phyloP scores from a whole-genome alignment of 257 asterid genomes.

The Gentiana dahurica region DNA sequence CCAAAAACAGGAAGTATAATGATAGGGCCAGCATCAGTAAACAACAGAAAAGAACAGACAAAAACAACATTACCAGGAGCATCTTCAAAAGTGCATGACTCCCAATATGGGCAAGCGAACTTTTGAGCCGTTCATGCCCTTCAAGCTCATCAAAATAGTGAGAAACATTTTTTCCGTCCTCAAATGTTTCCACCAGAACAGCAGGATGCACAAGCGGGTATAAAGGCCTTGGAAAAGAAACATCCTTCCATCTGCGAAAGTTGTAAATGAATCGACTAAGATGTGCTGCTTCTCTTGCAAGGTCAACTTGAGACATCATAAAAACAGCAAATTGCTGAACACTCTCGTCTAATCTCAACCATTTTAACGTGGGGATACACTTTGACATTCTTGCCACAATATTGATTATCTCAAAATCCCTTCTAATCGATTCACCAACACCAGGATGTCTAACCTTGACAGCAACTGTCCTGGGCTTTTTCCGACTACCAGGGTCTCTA shows the following conservation, averaged over 20 bases:
- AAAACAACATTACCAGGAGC: slow-evolving; percentile 15
- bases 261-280: slow-evolving; percentile 79
- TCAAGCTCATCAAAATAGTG: slow-evolving; percentile 50
- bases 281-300: slow-evolving; percentile 85
- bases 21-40: not conserved
- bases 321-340: slow-evolving; percentile 77
- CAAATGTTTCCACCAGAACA: slow-evolving; percentile 85
- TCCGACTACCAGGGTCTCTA: slow-evolving; percentile 43
- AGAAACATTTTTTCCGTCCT: slow-evolving; percentile 76
- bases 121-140: slow-evolving; percentile 63
- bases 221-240: slow-evolving; percentile 84
- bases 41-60: not conserved
- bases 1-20: no score
- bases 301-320: slow-evolving; percentile 93
- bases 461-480: slow-evolving; percentile 60
- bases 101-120: slow-evolving; percentile 79
- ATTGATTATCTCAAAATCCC: slow-evolving; percentile 77
- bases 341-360: slow-evolving; percentile 89
- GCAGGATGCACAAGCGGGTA: slow-evolving; percentile 90
- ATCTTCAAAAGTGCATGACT: slow-evolving; percentile 75
- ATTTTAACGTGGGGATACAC: slow-evolving; percentile 50
- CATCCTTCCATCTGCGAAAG: slow-evolving; percentile 77
- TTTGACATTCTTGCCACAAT: slow-evolving; percentile 55
- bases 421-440: slow-evolving; percentile 78
- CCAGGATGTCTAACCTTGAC: slow-evolving; percentile 92